Conservation (phyloP, 2,329 filamentous ascomycete genomes). For the Mycosphaerelloides madeirae region DNA sequence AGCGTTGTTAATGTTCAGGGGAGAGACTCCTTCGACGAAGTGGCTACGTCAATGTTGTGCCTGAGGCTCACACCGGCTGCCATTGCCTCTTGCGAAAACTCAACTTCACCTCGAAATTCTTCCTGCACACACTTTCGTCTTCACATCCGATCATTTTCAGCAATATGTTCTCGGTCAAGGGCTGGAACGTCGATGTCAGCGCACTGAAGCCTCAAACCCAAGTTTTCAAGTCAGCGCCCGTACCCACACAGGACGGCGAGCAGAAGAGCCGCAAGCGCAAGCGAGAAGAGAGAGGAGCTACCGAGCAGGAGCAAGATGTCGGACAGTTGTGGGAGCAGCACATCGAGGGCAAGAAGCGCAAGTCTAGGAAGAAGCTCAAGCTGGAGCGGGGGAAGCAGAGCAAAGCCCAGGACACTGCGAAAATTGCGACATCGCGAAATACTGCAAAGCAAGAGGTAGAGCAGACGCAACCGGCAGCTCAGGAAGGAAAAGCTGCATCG, state of each 20-base stretch:
- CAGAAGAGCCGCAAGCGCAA: slow-evolving; percentile 39
- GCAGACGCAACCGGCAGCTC: neutral
- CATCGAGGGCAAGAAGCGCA: slow-evolving; percentile 61
- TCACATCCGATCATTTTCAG: neutral
- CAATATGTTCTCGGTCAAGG: slow-evolving; percentile 84
- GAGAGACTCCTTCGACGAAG: neutral
- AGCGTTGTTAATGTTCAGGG: neutral
- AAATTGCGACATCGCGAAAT: neutral
- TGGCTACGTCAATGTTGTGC: neutral
- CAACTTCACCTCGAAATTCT: neutral
- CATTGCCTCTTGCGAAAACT: too few relatives aligned
- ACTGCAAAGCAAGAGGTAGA: neutral
- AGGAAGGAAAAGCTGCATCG: neutral
- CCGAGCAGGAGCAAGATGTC: slow-evolving; percentile 59
- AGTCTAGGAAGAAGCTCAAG: slow-evolving; percentile 19
- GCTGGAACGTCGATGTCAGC: slow-evolving; percentile 77
- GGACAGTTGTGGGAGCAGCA: slow-evolving; percentile 73
- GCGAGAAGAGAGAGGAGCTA: slow-evolving; percentile 33
- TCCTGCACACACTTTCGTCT: neutral
- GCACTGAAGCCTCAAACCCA: slow-evolving; percentile 66
- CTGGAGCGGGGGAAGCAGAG: slow-evolving; percentile 16
- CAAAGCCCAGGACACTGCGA: neutral
- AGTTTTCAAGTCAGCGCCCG: slow-evolving; percentile 29
- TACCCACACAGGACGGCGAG: slow-evolving; percentile 46
- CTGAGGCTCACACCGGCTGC: neutral